Conservation (phyloP, 805 yeast genomes). For the Metschnikowia bowlesiae region DNA sequence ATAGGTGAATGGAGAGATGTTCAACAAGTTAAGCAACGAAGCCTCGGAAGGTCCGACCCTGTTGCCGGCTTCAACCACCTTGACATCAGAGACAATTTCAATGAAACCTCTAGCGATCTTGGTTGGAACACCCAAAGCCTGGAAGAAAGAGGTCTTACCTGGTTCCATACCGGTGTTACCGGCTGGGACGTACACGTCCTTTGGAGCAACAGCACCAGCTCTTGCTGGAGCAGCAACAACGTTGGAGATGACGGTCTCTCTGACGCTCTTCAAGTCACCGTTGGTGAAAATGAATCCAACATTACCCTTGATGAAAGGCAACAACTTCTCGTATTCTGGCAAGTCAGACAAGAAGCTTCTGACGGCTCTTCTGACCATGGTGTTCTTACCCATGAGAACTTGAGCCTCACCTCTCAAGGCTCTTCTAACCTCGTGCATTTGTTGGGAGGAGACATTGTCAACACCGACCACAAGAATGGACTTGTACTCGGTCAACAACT, state of each 20-base stretch:
- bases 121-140: slow-evolving; percentile 99
- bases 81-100: slow-evolving; percentile 96
- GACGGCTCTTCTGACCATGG: slow-evolving; percentile 99
- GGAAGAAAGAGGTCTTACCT: slow-evolving; percentile 99
- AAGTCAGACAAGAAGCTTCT: slow-evolving; percentile 90
- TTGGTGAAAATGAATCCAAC: slow-evolving; percentile 99
- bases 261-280: slow-evolving; percentile 84
- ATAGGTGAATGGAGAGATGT: slow-evolving; percentile 99
- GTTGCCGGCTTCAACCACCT: slow-evolving; percentile 80
- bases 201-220: slow-evolving; percentile 99
- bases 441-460: slow-evolving; percentile 99
- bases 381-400: slow-evolving; percentile 99
- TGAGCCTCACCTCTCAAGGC: slow-evolving; percentile 91
- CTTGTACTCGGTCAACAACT: slow-evolving; percentile 93
- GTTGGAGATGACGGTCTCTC: slow-evolving; percentile 84
- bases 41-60: slow-evolving; percentile 99
- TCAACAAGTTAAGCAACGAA: slow-evolving; percentile 95
- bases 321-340: slow-evolving; percentile 92
- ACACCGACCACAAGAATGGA: slow-evolving; percentile 98
- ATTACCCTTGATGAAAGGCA: slow-evolving; percentile 96
- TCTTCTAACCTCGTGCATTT: slow-evolving; percentile 99
- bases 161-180: slow-evolving; percentile 99
- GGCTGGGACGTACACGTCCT: slow-evolving; percentile 96
- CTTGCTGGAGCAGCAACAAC: slow-evolving; percentile 99
- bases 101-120: slow-evolving; percentile 99